Percentiles rank a stretch among this genome's conserved stretches.
Conservation (phyloP, 306 rosid genomes). For the Aeschynomene evenia region DNA sequence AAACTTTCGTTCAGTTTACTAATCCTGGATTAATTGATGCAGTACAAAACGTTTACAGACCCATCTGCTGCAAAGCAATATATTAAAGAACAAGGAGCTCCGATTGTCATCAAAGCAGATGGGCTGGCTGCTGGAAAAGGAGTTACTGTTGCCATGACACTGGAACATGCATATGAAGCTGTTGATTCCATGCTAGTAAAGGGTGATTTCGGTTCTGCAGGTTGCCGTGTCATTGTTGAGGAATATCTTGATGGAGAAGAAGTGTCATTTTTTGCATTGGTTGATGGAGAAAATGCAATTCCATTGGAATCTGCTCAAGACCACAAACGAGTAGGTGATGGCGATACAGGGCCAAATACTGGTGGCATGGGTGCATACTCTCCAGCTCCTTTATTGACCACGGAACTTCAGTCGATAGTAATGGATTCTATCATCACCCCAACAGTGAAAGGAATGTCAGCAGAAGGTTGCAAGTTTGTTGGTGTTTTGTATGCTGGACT, state of each 20-base stretch:
- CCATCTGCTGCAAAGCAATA: conserved; percentile 80
- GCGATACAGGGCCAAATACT: conserved; percentile 92
- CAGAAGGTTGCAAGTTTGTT: conserved; percentile 88
- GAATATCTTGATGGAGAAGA: conserved; percentile 97
- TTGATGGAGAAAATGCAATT: conserved; percentile 92
- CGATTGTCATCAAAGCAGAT: conserved; percentile 89
- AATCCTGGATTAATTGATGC: conserved; percentile 41
- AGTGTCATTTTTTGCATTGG: conserved; percentile 87
- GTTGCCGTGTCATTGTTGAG: conserved; percentile 75
- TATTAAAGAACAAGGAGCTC: conserved; percentile 81
- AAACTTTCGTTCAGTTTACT: neutral
- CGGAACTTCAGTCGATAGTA: conserved; percentile 70
- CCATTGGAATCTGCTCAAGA: conserved; percentile 98
- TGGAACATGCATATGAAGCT: conserved; percentile 86
- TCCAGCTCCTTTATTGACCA: conserved; percentile 82
- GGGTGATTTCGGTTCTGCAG: conserved; percentile 88
- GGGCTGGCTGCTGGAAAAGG: conserved; percentile 99
- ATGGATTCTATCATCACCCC: conserved; percentile 89
- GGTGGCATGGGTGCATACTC: conserved; percentile 99
- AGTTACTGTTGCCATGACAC: conserved; percentile 74
- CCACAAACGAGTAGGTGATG: conserved; percentile 94
- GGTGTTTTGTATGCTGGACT: conserved; percentile 95
- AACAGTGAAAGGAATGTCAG: conserved; percentile 90
- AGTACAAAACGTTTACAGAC: conserved; percentile 81
- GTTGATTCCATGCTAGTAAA: conserved; percentile 91